phyloP scores from a whole-genome alignment of 1,139 yeast genomes.

The Yamadazyma blattariae region DNA sequence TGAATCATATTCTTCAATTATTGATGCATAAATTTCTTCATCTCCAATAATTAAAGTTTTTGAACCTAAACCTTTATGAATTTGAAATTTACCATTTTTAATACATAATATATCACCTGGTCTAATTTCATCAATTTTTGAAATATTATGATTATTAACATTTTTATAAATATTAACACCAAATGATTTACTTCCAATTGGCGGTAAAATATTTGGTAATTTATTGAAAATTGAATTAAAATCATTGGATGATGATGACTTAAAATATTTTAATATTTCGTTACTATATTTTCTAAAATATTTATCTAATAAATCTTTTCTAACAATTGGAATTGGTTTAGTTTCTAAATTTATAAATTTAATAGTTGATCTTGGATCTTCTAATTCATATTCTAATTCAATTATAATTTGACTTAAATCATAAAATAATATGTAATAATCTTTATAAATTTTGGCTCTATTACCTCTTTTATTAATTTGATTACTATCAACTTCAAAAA shows the following conservation, averaged over 20 bases:
- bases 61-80: constrained; percentile 61
- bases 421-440: constrained; percentile 69
- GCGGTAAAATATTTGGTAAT: constrained; percentile 37
- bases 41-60: constrained; percentile 42
- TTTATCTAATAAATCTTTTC: constrained; percentile 49
- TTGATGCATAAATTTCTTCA: constrained; percentile 29
- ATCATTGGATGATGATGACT: background rate
- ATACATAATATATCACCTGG: constrained; percentile 85
- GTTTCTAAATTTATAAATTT: constrained; percentile 39
- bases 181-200: constrained; percentile 65
- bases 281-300: constrained; percentile 48
- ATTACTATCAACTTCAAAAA: constrained; percentile 66
- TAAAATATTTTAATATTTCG: constrained; percentile 13
- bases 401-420: constrained; percentile 69
- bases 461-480: constrained; percentile 57
- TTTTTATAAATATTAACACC: constrained; percentile 69
- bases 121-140: constrained; percentile 59
- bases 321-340: constrained; percentile 46
- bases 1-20: constrained; percentile 69
- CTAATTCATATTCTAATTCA: constrained; percentile 53
- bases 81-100: constrained; percentile 69
- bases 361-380: constrained; percentile 55
- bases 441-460: constrained; percentile 49
- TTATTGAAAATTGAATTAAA: constrained; percentile 19
- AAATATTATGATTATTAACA: constrained; percentile 45